Evolutionary conservation across 192 early-diverging fungal genomes (phyloP), one percentile per base, ranked within the genome.

Genomic region (Endogone sp.): DNA sequence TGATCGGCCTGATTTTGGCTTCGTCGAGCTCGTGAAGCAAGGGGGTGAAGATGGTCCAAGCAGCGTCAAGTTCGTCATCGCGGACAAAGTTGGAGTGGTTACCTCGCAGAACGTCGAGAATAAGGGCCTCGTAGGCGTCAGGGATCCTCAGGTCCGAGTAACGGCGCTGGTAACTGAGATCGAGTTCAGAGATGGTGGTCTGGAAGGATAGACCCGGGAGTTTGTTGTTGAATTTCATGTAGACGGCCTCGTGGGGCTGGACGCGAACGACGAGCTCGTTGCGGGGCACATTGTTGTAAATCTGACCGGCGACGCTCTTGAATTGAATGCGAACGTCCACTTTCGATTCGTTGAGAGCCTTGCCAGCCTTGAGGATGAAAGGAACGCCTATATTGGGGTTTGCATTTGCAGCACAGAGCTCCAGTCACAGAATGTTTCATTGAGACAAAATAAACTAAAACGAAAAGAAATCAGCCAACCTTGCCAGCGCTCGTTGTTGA

Each of bases 31-130:
- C 77, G 82, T 99, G 95, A 63, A 99, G 79, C 31, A 98, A 80
- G 8, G 97, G 97, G 1, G 97, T 99, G 73, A 99, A 98, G 62
- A 99, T 96, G 78, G 92, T 91, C 97, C 97, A 99, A 2, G 97
- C 95, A 65, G 90, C 93, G 72, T 95, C 95, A 23, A 99, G 82
- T 82, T 96, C 94, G 77, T 94, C 93, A 73, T 89, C 85, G 56
- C 92, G 85, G 29, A 97, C 93, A 91, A 99, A 96, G 85, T 97
- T 97, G 64, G 90, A 90, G 72, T 98, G 94, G 70, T 97, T 95
- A 44, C 93, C 94, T 55, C 90, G 90, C 29, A 99, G 75, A 4
- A 92, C 89, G 67, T 98, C 97, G 29, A 98, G 82, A 66, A 99
- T 93, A 60, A 99, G 81, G 22, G 94, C 87, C 66, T 96, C 95